A percentile compares a stretch with the other conserved stretches of the same genome.
phyloP scores from a whole-genome alignment of 129 eudicot species.

The Escallonia rubra region DNA sequence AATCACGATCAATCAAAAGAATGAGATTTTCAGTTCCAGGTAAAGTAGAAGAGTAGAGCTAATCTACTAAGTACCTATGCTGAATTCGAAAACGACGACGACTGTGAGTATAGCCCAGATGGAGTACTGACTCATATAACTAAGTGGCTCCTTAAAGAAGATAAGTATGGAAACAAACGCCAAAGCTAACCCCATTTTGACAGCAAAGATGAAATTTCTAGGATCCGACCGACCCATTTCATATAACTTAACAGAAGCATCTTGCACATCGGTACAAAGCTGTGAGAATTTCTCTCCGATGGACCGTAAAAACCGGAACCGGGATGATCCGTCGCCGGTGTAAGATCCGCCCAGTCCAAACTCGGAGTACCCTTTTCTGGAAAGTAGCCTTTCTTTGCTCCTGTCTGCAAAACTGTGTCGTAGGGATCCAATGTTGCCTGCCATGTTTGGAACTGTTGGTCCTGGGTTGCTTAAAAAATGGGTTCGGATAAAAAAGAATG shows the following conservation, averaged over 20 bases:
- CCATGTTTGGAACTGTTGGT: conserved; percentile 20
- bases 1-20: too few relatives aligned
- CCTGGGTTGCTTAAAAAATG: neutral
- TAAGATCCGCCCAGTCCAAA: conserved; percentile 38
- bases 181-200: conserved; percentile 71
- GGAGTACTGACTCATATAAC: conserved; percentile 43
- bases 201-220: conserved; percentile 62
- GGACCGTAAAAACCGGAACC: conserved; percentile 1
- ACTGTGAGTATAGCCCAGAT: conserved; percentile 92
- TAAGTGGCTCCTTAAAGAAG: conserved; percentile 66
- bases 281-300: conserved; percentile 19
- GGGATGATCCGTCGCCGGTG: conserved; percentile 2
- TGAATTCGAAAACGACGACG: conserved; percentile 86
- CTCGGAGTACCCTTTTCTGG: conserved; percentile 32
- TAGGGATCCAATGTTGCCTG: conserved; percentile 41
- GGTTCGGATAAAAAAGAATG: too few relatives aligned
- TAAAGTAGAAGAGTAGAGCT: too few relatives aligned
- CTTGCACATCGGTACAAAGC: conserved; percentile 27
- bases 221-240: conserved; percentile 81
- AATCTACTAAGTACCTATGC: conserved; percentile 48
- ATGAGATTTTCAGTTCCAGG: too few relatives aligned
- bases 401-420: conserved; percentile 48
- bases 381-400: conserved; percentile 41
- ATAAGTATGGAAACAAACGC: conserved; percentile 73
- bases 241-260: conserved; percentile 26